Evolutionary conservation across 1,139 yeast genomes (phyloP), one percentile per base, ranked within the genome.

Genomic region (Ogataea hybrid): DNA sequence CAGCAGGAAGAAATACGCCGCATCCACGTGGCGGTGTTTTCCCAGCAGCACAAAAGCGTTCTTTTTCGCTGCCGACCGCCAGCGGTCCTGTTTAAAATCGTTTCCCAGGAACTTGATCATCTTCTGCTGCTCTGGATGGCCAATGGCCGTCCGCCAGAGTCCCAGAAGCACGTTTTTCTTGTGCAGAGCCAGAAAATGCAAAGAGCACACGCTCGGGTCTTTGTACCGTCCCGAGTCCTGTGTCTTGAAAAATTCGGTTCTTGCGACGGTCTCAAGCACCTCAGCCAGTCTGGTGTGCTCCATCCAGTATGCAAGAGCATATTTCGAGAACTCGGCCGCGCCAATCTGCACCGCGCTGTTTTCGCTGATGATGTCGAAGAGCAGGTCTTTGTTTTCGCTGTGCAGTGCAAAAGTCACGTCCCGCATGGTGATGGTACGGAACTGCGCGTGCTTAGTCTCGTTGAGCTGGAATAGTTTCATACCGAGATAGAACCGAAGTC

Each of bases 11-110:
- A 92, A 90, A 25, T 84, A 81, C 0, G 97, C 97, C 0, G 97
- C 95, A 62, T 90, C 95, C 57, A 77, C 65, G 56, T 75, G 87
- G 32, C 97, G 69, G 60, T 89, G 98, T 57, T 88, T 87, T 43
- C 97, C 89, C 48, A 92, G 63, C 32, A 92, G 67, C 0, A 89
- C 97, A 68, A 79, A 92, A 0, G 98, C 98, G 64, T 92, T 92
- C 57, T 92, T 92, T 56, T 79, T 65, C 0, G 98, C 97, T 0
- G 97, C 96, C 0, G 87, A 75, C 52, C 70, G 75, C 96, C 97
- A 90, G 38, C 96, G 69, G 9, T 75, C 71, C 42, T 79, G 76
- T 1, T 66, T 67, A 57, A 90, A 92, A 59, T 94, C 94, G 58
- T 90, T 84, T 16, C 71, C 70, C 54, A 92, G 67, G 53, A 92